These are phyloP conservation scores for Nicotiana noctiflora DNA, from an alignment of 257 asterid genomes.

Conservation along the genomic window DNA sequence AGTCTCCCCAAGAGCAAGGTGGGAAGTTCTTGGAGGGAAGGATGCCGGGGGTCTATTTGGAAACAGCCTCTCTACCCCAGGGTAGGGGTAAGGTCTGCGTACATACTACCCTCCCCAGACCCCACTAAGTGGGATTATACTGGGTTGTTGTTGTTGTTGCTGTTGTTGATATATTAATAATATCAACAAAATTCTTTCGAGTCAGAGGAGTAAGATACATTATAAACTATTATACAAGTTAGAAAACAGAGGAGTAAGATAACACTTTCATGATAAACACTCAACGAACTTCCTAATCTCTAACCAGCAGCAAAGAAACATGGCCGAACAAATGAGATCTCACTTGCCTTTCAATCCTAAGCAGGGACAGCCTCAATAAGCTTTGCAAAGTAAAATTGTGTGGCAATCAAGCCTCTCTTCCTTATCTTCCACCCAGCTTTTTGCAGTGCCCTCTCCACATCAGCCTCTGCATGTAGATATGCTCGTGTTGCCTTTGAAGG, in stretches of 20 bases:
- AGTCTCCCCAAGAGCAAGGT: too few relatives aligned
- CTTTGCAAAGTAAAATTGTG: slow-evolving; percentile 80
- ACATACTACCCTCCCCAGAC: too few relatives aligned
- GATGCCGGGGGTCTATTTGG: too few relatives aligned
- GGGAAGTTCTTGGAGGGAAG: too few relatives aligned
- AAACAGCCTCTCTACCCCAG: too few relatives aligned
- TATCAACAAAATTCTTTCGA: not conserved
- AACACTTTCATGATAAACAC: not conserved
- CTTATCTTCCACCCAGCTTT: slow-evolving; percentile 84
- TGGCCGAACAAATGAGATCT: slow-evolving; percentile 21
- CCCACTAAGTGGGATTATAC: too few relatives aligned
- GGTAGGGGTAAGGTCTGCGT: too few relatives aligned
- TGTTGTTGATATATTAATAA: not conserved
- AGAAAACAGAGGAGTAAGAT: not conserved
- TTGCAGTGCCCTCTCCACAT: slow-evolving; percentile 70
- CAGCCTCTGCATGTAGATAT: slow-evolving; percentile 84
- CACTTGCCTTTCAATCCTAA: slow-evolving; percentile 42
- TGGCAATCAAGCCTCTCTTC: slow-evolving; percentile 67
- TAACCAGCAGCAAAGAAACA: slow-evolving; percentile 9
- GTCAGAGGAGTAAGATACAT: not conserved
- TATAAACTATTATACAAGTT: slow-evolving; percentile 13
- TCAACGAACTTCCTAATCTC: slow-evolving; percentile 2
- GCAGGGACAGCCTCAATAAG: slow-evolving; percentile 85
- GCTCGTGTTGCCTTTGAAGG: slow-evolving; percentile 97
- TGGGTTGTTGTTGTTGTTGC: too few relatives aligned